Evolutionary conservation across 2,329 filamentous ascomycete species (phyloP).

Genomic region (Penicillium olsonii): DNA sequence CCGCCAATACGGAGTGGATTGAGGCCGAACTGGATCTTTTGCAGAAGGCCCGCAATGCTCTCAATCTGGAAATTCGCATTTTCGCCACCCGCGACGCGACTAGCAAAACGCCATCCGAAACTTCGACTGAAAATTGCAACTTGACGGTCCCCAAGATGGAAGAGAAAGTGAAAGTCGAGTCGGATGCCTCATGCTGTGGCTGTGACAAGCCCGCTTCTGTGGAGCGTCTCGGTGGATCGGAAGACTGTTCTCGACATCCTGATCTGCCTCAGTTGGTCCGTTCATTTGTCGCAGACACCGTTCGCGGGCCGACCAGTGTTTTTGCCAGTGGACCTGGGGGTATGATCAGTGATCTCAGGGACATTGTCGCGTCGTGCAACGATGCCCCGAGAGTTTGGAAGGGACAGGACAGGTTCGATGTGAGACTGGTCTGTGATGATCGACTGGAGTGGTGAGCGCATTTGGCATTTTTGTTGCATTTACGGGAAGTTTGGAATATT

Average conservation of each 20-base stretch:
- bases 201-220: conserved; percentile 11
- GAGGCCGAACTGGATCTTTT: conserved; percentile 57
- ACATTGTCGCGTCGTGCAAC: conserved; percentile 57
- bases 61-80: conserved; percentile 55
- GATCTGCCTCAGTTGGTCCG: conserved; percentile 50
- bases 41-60: conserved; percentile 38
- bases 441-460: conserved; percentile 45
- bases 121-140: conserved; percentile 5
- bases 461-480: neutral
- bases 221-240: conserved; percentile 17
- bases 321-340: conserved; percentile 62
- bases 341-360: conserved; percentile 61
- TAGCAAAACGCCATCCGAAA: conserved; percentile 5
- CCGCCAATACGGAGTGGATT: conserved; percentile 60
- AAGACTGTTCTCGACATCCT: conserved; percentile 26
- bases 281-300: conserved; percentile 48
- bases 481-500: neutral
- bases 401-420: conserved; percentile 58
- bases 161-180: conserved; percentile 9
- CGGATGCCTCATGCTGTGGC: conserved; percentile 11
- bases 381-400: conserved; percentile 57
- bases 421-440: conserved; percentile 62
- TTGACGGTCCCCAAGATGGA: conserved; percentile 3
- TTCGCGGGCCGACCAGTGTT: conserved; percentile 54
- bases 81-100: conserved; percentile 59